phyloP scores from a whole-genome alignment of 2,329 filamentous ascomycete genomes.

The Huntiella abstrusa region DNA sequence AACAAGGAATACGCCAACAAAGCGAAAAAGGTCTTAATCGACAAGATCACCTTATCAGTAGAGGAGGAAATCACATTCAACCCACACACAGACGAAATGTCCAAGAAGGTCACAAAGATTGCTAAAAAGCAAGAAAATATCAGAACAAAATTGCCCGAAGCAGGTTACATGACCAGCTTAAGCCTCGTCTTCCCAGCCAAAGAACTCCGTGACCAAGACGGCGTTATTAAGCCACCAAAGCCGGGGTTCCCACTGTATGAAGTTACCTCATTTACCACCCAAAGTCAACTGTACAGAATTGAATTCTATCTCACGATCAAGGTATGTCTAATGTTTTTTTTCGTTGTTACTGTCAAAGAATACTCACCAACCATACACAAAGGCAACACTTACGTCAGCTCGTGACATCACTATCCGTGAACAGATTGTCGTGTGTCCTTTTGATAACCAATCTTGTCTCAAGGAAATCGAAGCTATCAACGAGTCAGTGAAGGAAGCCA shows the following conservation, averaged over 20 bases:
- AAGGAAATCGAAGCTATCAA: constrained; percentile 98
- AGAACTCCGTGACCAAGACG: constrained; percentile 70
- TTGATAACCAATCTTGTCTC: constrained; percentile 89
- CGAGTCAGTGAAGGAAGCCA: constrained; percentile 25
- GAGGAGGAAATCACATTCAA: constrained; percentile 99
- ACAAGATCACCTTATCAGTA: constrained; percentile 81
- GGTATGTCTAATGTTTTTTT: constrained; percentile 30
- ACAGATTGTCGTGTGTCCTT: constrained; percentile 86
- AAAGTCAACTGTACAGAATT: constrained; percentile 89
- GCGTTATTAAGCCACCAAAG: constrained; percentile 69
- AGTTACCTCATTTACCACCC: constrained; percentile 81
- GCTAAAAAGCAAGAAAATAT: constrained; percentile 69
- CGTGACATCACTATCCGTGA: constrained; percentile 78
- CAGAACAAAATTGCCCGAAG: constrained; percentile 69
- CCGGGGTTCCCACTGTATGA: constrained; percentile 77
- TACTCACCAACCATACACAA: neutral
- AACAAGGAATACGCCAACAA: constrained; percentile 85
- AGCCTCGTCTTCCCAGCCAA: constrained; percentile 81
- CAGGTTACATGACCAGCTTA: constrained; percentile 82
- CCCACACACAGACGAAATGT: constrained; percentile 87
- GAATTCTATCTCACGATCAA: constrained; percentile 93
- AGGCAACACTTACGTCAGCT: constrained; percentile 47
- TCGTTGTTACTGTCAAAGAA: neutral
- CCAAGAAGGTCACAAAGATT: constrained; percentile 72
- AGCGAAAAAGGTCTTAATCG: constrained; percentile 78